Conservation (phyloP, 768 basidiomycete species). For the Trametes villosa region DNA sequence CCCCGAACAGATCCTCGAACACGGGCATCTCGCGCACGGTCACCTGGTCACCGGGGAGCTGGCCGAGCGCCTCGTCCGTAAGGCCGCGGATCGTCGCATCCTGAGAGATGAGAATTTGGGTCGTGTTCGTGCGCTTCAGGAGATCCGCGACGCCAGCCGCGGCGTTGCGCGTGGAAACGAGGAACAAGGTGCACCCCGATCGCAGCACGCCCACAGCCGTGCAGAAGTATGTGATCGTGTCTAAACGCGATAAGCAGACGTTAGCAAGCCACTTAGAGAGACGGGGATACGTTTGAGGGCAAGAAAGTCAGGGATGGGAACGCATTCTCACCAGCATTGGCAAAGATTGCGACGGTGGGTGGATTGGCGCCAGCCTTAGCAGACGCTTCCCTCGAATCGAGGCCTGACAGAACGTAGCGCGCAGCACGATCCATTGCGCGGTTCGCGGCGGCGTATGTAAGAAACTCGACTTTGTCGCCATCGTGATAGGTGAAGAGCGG, state of each 20-base stretch:
- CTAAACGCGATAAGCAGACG: conserved; percentile 20
- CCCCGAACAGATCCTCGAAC: conserved; percentile 14
- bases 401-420: conserved; percentile 4
- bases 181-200: conserved; percentile 35
- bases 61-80: neutral
- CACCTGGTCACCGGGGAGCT: conserved; percentile 1
- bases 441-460: conserved; percentile 32
- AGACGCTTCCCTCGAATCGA: neutral
- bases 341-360: conserved; percentile 33
- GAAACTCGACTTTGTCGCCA: conserved; percentile 19
- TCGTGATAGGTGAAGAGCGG: conserved; percentile 37
- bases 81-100: conserved; percentile 7
- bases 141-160: conserved; percentile 37
- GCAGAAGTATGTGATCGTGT: conserved; percentile 31
- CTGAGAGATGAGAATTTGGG: conserved; percentile 12
- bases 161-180: conserved; percentile 41
- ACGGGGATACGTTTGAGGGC: neutral
- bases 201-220: conserved; percentile 24
- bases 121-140: conserved; percentile 11
- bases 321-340: conserved; percentile 18
- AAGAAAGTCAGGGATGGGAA: neutral
- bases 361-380: neutral
- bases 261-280: neutral
- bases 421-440: conserved; percentile 36
- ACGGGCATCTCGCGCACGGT: neutral